Conservation (phyloP, 1,284 basidiomycete species). For the Naganishia sp. region DNA sequence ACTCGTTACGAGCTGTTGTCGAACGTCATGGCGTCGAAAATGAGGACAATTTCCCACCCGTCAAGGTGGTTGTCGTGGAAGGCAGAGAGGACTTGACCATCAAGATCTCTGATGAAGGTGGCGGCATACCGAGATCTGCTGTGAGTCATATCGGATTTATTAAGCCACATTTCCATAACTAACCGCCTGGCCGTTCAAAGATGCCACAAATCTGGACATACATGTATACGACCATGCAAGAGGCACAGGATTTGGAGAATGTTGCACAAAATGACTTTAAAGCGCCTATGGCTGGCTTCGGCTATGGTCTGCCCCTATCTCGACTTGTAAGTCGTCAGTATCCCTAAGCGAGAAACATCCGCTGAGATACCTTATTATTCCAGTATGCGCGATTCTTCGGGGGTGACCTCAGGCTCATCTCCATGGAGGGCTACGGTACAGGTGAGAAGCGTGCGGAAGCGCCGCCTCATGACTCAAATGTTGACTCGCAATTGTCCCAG, state of each 20-base stretch:
- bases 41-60: conserved; percentile 82
- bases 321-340: conserved; percentile 67
- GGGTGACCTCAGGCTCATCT: conserved; percentile 91
- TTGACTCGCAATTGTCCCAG: not conserved
- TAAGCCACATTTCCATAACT: not conserved
- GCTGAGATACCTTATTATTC: conserved; percentile 4
- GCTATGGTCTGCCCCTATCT: conserved; percentile 85
- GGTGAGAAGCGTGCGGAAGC: conserved; percentile 45
- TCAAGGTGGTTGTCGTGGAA: conserved; percentile 96
- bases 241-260: conserved; percentile 41
- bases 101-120: conserved; percentile 96
- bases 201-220: conserved; percentile 40
- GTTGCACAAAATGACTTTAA: conserved; percentile 70
- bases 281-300: conserved; percentile 96
- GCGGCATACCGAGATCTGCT: conserved; percentile 90
- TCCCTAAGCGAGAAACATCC: not conserved
- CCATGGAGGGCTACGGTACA: conserved; percentile 95
- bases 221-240: conserved; percentile 95
- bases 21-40: conserved; percentile 78
- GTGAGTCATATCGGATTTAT: conserved; percentile 9
- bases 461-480: not conserved
- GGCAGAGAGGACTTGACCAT: conserved; percentile 94
- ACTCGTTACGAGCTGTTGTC: conserved; percentile 94
- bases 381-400: conserved; percentile 96
- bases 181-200: not conserved